These are phyloP conservation scores for Fusarium camptoceras DNA, from an alignment of 2,329 filamentous ascomycete species.

Conservation along the genomic window DNA sequence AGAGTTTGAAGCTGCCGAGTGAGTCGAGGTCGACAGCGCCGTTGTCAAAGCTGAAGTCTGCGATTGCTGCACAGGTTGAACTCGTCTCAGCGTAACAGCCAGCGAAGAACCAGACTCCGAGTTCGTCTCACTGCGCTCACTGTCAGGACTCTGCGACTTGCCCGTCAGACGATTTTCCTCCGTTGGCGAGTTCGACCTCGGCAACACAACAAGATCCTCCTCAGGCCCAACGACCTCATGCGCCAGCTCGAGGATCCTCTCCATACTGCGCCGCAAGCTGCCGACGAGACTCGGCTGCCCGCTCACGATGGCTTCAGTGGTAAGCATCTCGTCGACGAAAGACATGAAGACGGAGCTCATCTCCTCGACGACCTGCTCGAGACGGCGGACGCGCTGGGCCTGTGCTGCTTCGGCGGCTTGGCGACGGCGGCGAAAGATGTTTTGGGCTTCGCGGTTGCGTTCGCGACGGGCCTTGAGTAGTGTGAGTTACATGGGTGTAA, in stretches of 20 bases:
- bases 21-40: background rate
- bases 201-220: constrained; percentile 34
- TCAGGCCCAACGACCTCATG: constrained; percentile 45
- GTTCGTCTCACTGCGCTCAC: constrained; percentile 19
- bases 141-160: constrained; percentile 13
- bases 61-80: constrained; percentile 4
- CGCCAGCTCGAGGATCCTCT: constrained; percentile 41
- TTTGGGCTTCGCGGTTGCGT: constrained; percentile 48
- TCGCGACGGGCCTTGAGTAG: constrained; percentile 42
- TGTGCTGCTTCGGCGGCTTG: constrained; percentile 47
- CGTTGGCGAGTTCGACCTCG: constrained; percentile 10
- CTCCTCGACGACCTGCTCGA: constrained; percentile 47
- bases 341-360: constrained; percentile 48
- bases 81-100: constrained; percentile 12
- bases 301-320: constrained; percentile 39
- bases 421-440: constrained; percentile 45
- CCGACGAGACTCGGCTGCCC: constrained; percentile 36
- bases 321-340: constrained; percentile 47
- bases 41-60: constrained; percentile 4
- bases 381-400: constrained; percentile 41
- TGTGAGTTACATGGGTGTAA: constrained; percentile 15
- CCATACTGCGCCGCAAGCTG: constrained; percentile 37
- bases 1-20: background rate
- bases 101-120: constrained; percentile 16
- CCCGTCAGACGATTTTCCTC: background rate